Evolutionary conservation across 345 rosid genomes (phyloP).

Genomic region (Dipteronia dyeriana): DNA sequence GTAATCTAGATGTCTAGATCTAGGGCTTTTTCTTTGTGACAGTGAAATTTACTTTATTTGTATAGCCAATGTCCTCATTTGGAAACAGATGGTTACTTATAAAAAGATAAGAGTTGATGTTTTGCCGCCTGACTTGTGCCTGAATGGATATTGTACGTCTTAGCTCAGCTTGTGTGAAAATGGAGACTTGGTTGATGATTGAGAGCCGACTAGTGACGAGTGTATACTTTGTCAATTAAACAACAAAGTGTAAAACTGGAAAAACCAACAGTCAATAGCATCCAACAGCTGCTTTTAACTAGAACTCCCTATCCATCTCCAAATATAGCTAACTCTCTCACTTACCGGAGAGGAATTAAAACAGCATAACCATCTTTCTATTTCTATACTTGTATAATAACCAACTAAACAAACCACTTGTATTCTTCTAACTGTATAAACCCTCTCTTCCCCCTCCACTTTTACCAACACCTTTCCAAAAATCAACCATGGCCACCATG

Average conservation of each 20-base stretch:
- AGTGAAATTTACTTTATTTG: neutral
- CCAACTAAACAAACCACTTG: neutral
- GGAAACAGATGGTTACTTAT: neutral
- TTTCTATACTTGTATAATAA: neutral
- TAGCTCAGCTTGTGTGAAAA: no score
- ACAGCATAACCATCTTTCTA: neutral
- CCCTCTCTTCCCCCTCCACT: neutral
- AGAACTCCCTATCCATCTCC: neutral
- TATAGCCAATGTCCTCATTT: conserved; percentile 2
- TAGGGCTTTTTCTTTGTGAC: neutral
- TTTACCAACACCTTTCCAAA: neutral
- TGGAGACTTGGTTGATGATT: no score
- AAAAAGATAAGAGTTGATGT: neutral
- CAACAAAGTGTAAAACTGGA: neutral
- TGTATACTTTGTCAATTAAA: no score
- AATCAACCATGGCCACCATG: conserved; percentile 12
- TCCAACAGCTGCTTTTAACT: no score
- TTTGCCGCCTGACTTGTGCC: neutral
- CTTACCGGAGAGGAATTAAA: neutral
- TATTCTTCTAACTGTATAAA: neutral
- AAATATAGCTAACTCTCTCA: neutral
- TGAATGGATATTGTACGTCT: neutral
- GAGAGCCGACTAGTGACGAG: no score
- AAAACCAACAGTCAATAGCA: neutral
- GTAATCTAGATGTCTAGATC: neutral